Conservation (phyloP, 2,329 filamentous ascomycete genomes). For the Aspergillus brunneoviolaceus region DNA sequence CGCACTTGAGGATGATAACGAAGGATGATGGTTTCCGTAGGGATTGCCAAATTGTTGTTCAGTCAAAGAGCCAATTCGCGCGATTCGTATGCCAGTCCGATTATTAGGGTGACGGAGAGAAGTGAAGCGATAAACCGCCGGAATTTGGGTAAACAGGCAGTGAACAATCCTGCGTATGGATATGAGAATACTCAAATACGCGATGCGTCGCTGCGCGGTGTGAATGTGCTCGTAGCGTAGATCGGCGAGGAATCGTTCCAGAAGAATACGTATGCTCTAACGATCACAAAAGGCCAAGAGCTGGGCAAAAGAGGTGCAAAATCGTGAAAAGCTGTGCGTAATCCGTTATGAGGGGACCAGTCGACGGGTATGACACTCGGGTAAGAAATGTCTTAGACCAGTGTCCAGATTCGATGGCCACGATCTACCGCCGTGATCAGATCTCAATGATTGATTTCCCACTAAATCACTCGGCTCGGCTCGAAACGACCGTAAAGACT, state of each 20-base stretch:
- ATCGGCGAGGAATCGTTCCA: conserved; percentile 14
- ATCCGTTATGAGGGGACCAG: conserved; percentile 16
- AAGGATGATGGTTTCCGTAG: conserved; percentile 4
- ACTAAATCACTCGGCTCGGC: conserved; percentile 17
- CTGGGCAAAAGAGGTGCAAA: conserved; percentile 8
- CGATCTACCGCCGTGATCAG: conserved; percentile 18
- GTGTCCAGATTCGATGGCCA: conserved; percentile 15
- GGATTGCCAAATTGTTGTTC: conserved; percentile 19
- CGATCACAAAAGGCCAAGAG: conserved; percentile 7
- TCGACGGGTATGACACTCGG: neutral
- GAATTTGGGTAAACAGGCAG: neutral
- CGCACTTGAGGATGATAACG: neutral
- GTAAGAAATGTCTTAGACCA: conserved; percentile 14
- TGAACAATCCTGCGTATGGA: neutral
- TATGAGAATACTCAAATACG: neutral
- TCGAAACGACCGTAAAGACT: conserved; percentile 20
- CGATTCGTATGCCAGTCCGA: conserved; percentile 25
- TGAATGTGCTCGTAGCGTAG: conserved; percentile 19
- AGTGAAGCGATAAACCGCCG: neutral
- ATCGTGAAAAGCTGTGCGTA: conserved; percentile 9
- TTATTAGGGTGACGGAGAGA: neutral
- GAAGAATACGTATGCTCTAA: conserved; percentile 24
- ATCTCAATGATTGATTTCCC: conserved; percentile 19
- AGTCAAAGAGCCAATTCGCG: conserved; percentile 20
- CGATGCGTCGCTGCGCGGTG: conserved; percentile 10